Evolutionary conservation across 768 basidiomycete genomes (phyloP).

Genomic region (Tulasnella sp.): DNA sequence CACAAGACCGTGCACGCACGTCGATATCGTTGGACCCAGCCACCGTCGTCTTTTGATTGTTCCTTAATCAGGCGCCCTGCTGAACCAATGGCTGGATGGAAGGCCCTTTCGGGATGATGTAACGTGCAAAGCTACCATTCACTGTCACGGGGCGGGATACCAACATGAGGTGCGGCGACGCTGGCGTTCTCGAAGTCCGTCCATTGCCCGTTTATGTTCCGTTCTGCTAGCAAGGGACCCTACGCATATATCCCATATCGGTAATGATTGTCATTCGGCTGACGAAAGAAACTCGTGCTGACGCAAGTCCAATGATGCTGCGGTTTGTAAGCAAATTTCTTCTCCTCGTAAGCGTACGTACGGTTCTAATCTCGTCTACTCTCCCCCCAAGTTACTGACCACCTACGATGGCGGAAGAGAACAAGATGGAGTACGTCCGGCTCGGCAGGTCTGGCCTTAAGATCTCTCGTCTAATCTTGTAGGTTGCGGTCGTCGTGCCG

Average conservation of each 20-base stretch:
- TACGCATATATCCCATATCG: background rate
- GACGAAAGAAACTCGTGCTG: background rate
- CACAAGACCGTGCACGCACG: background rate
- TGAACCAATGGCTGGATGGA: background rate
- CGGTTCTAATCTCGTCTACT: background rate
- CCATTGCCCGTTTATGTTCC: background rate
- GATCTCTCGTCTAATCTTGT: conserved; percentile 5
- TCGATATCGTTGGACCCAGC: background rate
- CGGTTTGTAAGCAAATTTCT: background rate
- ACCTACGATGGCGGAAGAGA: background rate
- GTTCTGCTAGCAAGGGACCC: background rate
- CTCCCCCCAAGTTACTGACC: background rate
- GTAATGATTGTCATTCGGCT: background rate
- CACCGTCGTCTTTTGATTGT: background rate
- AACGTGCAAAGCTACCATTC: too few species aligned
- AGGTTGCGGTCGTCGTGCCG: background rate
- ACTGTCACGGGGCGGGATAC: too few species aligned
- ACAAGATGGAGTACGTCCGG: conserved; percentile 10
- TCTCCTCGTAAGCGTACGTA: background rate
- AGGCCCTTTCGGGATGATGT: too few species aligned
- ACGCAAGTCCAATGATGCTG: background rate
- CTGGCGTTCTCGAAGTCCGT: background rate
- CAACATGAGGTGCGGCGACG: too few species aligned
- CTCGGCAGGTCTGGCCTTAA: conserved; percentile 10
- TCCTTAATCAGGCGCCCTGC: background rate